Evolutionary conservation across 441 rosid genomes (phyloP), one percentile per base, ranked within the genome.

Genomic region (Gossypium davidsonii): DNA sequence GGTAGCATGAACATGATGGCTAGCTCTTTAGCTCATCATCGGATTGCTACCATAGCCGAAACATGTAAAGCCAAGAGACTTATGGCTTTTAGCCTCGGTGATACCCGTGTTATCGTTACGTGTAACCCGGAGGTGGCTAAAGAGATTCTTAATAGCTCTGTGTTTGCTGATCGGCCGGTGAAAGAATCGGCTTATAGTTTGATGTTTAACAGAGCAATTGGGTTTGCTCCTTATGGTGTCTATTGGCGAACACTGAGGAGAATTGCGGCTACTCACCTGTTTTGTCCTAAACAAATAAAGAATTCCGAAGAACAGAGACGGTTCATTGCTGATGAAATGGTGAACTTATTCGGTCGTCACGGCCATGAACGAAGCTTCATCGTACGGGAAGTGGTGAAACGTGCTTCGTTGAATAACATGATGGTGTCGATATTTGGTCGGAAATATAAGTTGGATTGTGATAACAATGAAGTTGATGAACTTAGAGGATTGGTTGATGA

Each of bases 191-290:
- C 96, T 46, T 86, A 85, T 28, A 85, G 90, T 70, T 84, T 93
- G 64, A 90, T 93, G 98, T 93, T 93, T 79, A 77, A 86, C 48
- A 75, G 96, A 76, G 96, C 97, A 17, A 93, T 91, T 39, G 98
- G 96, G 15, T 93, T 93, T 72, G 94, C 96, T 62, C 93, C 96
- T 58, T 83, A 83, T 10, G 93, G 93, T 23, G 80, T 78, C 10
- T 90, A 93, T 79, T 91, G 98, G 98, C 86, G 96, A 77, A 77
- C 85, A 12, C 78, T 91, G 0, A 80, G 98, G 74, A 82, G 84
- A 70, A 85, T 93, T 68, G 86, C 94, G 0, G 81, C 93, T 1
- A 78, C 83, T n/a, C 96, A 89, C 79, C 84, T 93, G 51, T 91
- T 91, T 63, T 79, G 78, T 61, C 91, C 94, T 0, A 90, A 85